phyloP scores from a whole-genome alignment of 305 asterid species.

The Fraxinus nigra region DNA sequence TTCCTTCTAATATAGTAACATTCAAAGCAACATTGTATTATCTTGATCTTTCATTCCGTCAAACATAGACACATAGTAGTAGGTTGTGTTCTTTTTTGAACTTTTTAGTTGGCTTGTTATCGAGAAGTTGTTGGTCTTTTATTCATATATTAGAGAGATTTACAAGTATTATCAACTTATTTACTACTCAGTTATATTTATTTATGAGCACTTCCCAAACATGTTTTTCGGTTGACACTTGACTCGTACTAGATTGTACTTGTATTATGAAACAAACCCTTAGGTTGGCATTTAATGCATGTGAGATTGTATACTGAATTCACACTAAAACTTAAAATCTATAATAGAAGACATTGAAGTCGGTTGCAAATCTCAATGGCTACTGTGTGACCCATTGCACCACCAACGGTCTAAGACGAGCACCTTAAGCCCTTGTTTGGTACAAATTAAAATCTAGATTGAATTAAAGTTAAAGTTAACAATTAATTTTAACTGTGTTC shows the following conservation, averaged over 20 bases:
- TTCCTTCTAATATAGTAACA: not conserved
- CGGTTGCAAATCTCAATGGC: not conserved
- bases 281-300: not conserved
- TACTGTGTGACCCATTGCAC: not conserved
- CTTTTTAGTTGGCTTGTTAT: conserved; percentile 1
- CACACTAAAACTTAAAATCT: not conserved
- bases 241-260: not conserved
- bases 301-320: not conserved
- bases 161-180: not conserved
- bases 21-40: not conserved
- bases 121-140: conserved; percentile 34
- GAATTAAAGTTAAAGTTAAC: not conserved
- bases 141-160: not conserved
- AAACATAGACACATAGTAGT: not conserved
- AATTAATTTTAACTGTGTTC: no score
- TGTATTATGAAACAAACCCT: not conserved
- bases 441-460: no score
- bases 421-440: not conserved
- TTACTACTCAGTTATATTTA: not conserved
- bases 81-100: not conserved
- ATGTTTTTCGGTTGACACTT: not conserved
- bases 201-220: not conserved
- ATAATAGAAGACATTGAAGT: not conserved
- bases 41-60: not conserved
- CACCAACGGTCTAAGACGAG: not conserved